Base-by-base conservation (phyloP, 2,329 filamentous ascomycete genomes). In the Verticillium klebahnii region DNA sequence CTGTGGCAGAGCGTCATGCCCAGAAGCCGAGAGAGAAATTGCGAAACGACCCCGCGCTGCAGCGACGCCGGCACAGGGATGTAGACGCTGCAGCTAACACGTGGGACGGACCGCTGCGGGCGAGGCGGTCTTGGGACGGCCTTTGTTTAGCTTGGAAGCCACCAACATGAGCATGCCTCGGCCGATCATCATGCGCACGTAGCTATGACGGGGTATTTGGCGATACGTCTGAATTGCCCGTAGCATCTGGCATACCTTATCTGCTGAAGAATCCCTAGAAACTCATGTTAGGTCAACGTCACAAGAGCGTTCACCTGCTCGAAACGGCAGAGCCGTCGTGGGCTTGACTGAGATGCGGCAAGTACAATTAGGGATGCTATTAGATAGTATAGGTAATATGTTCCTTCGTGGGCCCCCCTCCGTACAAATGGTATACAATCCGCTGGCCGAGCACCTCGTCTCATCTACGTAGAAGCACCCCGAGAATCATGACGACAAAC, bases 401-500 rank as follows among this genome's bases (percentile, higher is more conserved):
- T 50, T 8, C 12, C 11, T 23, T 50, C 45, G 19, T 12, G n/a
- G 8, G 2, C n/a, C 45, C 19, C n/a, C 45, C 19, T 23, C 15
- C n/a, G 45, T 50, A 50, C 45, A 50, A 45, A n/a, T 50, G 19
- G 45, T 23, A 50, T 23, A 50, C 45, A 50, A 25, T 50, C 29
- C 45, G 45, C 45, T 23, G n/a, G 19, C n/a, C n/a, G 19, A 9
- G n/a, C 19, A 14, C 9, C 34, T 5, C 34, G 9, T 11, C 9
- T 50, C 56, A 37, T 52, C 57, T 34, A 62, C 45, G 52, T n/a
- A 58, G 19, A 3, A 60, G 45, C 19, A 12, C 5, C 45, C 45
- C 54, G 56, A 61, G 50, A 45, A 66, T 54, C 34, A 64, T 34
- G 31, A 58, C 59, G 37, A 19, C 63, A 60, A 65, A 65, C 63